Evolutionary conservation across 345 rosid species (phyloP).

Genomic region (Eucalyptus coolabah): DNA sequence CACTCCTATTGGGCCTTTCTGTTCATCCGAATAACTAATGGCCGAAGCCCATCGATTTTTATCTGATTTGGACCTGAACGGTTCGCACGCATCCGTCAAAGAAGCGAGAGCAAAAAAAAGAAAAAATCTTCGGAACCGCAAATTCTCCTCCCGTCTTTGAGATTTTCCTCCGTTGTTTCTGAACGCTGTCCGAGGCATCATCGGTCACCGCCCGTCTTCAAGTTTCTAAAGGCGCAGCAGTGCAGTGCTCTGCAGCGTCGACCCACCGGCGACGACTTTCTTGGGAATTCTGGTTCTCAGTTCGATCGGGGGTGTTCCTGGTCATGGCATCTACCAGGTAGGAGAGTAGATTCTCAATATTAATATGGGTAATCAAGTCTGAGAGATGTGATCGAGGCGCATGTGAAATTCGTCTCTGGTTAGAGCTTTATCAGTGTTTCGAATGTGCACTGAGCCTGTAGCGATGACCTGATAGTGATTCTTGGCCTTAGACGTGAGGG

Average conservation of each 20-base stretch:
- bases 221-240: background rate
- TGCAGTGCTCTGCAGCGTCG: background rate
- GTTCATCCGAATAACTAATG: background rate
- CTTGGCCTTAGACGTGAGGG: background rate
- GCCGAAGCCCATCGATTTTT: background rate
- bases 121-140: background rate
- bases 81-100: no score
- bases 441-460: no score
- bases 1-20: background rate
- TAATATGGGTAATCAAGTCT: background rate
- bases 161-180: background rate
- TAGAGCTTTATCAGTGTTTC: no score
- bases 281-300: background rate
- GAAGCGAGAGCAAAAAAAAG: no score
- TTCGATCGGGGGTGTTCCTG: background rate
- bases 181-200: background rate
- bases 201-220: no score
- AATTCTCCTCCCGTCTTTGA: no score
- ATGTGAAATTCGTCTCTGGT: no score
- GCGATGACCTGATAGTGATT: no score
- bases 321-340: background rate
- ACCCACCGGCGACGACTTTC: background rate
- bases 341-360: background rate
- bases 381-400: no score
- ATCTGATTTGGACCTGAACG: background rate